Conservation (phyloP, 2,329 filamentous ascomycete genomes). For the Aurifilum marmelostoma region DNA sequence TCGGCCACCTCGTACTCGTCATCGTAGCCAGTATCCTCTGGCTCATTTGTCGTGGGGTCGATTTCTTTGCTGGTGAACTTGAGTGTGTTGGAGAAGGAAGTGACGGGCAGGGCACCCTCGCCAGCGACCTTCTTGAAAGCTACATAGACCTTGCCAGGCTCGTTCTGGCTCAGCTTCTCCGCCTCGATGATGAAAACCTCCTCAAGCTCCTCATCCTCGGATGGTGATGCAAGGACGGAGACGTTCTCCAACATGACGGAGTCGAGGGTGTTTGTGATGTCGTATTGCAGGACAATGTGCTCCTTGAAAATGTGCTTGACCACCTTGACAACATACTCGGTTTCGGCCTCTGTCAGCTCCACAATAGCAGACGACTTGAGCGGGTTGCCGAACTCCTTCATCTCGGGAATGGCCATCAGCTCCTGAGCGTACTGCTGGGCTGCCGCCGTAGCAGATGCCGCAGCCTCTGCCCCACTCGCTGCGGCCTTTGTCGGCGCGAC, state of each 20-base stretch:
- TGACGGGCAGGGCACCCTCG: slow-evolving; percentile 74
- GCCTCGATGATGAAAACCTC: slow-evolving; percentile 95
- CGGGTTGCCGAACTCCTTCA: slow-evolving; percentile 84
- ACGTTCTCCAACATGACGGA: slow-evolving; percentile 91
- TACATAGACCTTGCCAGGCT: slow-evolving; percentile 92
- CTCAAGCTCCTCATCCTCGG: slow-evolving; percentile 80
- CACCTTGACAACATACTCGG: slow-evolving; percentile 91
- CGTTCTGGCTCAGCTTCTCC: slow-evolving; percentile 78
- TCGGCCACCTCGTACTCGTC: slow-evolving; percentile 98
- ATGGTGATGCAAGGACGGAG: slow-evolving; percentile 77
- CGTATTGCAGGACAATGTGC: slow-evolving; percentile 92
- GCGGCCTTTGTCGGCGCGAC: slow-evolving; percentile 74
- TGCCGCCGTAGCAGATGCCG: slow-evolving; percentile 74
- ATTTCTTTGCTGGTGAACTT: slow-evolving; percentile 99
- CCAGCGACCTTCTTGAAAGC: slow-evolving; percentile 85
- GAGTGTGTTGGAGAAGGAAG: slow-evolving; percentile 86
- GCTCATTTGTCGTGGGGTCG: slow-evolving; percentile 89
- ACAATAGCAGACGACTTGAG: slow-evolving; percentile 88
- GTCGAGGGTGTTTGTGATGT: slow-evolving; percentile 95
- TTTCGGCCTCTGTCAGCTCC: slow-evolving; percentile 95
- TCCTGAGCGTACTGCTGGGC: slow-evolving; percentile 90
- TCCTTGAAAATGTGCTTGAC: slow-evolving; percentile 99
- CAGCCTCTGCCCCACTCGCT: slow-evolving; percentile 70
- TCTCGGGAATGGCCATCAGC: slow-evolving; percentile 84
- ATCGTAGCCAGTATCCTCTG: slow-evolving; percentile 90